These are phyloP conservation scores for Prosopis cineraria DNA, from an alignment of 306 rosid genomes.

Conservation along the genomic window DNA sequence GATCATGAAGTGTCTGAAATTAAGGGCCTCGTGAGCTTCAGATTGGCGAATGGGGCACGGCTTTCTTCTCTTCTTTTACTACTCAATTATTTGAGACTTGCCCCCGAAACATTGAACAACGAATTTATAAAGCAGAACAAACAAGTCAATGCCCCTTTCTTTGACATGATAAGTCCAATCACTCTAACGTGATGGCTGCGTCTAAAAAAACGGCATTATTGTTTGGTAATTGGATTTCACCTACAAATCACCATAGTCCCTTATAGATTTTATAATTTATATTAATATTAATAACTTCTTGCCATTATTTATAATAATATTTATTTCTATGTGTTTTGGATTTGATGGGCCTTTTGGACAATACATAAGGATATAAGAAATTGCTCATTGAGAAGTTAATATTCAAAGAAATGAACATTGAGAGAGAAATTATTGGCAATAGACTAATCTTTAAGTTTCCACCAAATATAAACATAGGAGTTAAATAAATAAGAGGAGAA, in stretches of 20 bases:
- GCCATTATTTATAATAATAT: neutral
- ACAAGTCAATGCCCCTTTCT: neutral
- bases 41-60: conserved; percentile 4
- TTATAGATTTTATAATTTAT: too few species aligned
- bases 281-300: neutral
- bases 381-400: too few species aligned
- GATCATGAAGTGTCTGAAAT: neutral
- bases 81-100: conserved; percentile 11
- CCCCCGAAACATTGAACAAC: conserved; percentile 29
- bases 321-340: neutral
- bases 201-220: neutral
- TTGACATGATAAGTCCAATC: neutral
- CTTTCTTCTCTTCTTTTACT: neutral
- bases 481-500: neutral
- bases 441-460: neutral
- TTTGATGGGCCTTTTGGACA: neutral
- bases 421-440: neutral
- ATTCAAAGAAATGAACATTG: neutral
- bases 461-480: neutral
- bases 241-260: neutral
- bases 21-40: neutral
- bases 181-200: neutral
- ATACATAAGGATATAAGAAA: too few species aligned
- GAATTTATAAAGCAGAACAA: neutral
- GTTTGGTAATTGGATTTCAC: neutral